Base-by-base conservation (phyloP, 2,329 filamentous ascomycete genomes). In the Colletotrichum limetticola region DNA sequence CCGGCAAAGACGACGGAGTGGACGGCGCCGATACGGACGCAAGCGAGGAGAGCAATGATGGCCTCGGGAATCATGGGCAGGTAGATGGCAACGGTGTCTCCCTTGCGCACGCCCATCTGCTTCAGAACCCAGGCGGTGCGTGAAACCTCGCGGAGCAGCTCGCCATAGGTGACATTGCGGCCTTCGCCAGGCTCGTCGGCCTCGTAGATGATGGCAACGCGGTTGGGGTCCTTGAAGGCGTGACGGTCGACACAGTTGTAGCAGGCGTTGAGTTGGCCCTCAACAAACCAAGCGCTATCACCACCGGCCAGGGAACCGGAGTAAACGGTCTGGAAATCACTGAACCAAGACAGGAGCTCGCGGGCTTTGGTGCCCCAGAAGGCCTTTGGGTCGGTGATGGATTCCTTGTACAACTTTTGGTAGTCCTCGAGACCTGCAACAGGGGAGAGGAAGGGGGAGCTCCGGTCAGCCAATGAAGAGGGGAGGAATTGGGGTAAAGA, bases 11-110 rank as follows among this genome's bases (percentile, higher is more conserved):
- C 93, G 68, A 99, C 96, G 0, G 97, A 98, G 90, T 99, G 97
- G 26, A 99, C 90, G 53, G 97, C 97, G 75, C 97, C 97, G 78
- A 99, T 97, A 81, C 97, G 94, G 49, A 92, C 87, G 83, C 95
- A 97, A 74, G 97, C 97, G 69, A 99, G 88, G 83, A 99, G 94
- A 66, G 97, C 93, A 79, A 99, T 88, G 71, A 99, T 79, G 7
- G 97, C 97, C 85, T 99, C 96, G 68, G 97, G 97, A 83, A 99
- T 98, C 97, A 99, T 99, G 82, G 97, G 97, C 76, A 99, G 86
- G 87, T 99, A 99, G 77, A 99, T 94, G 75, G 95, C 97, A 70
- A 99, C 95, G 5, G 95, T 98, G 85, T 99, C 97, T 68, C 97
- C 97, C 88, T 98, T 98, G 87, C 93, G 92, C 74, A 99, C 96